Conservation (phyloP, 2,329 filamentous ascomycete species). For the Metarhizium guizhouense region DNA sequence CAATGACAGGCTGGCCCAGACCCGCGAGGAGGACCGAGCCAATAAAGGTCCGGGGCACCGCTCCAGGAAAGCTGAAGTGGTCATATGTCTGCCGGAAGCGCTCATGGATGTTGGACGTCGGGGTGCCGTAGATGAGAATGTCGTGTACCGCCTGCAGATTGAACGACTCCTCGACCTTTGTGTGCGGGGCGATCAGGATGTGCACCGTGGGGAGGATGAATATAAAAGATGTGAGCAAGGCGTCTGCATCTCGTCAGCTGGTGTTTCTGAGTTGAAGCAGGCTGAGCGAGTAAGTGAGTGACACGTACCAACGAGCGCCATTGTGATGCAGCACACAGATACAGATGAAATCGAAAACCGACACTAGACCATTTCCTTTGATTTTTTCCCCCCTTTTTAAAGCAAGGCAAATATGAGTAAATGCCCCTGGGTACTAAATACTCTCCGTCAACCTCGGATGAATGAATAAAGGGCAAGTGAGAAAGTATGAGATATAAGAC, state of each 20-base stretch:
- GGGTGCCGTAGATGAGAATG: slow-evolving; percentile 72
- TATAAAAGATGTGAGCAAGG: slow-evolving; percentile 18
- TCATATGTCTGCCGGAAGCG: slow-evolving; percentile 64
- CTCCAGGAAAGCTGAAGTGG: slow-evolving; percentile 82
- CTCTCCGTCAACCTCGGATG: too few relatives aligned
- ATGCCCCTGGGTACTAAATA: too few relatives aligned
- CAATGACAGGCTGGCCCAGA: slow-evolving; percentile 57
- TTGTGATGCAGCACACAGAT: slow-evolving; percentile 1
- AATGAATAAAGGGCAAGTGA: too few relatives aligned
- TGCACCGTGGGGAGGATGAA: slow-evolving; percentile 58
- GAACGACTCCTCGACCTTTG: slow-evolving; percentile 98
- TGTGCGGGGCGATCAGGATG: slow-evolving; percentile 71
- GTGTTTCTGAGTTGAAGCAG: not conserved
- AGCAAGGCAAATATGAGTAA: too few relatives aligned
- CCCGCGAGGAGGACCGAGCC: slow-evolving; percentile 71
- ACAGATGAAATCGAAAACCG: not conserved
- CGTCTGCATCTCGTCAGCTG: slow-evolving; percentile 11
- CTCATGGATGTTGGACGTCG: slow-evolving; percentile 31
- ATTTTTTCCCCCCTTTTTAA: too few relatives aligned
- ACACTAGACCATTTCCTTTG: not conserved
- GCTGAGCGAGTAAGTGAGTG: too few relatives aligned
- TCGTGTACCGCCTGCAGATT: slow-evolving; percentile 93
- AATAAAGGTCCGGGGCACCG: slow-evolving; percentile 84
- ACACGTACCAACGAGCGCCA: slow-evolving; percentile 14
- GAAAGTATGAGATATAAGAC: too few relatives aligned